Evolutionary conservation across 768 basidiomycete species (phyloP).

Genomic region (Pholiota molesta): DNA sequence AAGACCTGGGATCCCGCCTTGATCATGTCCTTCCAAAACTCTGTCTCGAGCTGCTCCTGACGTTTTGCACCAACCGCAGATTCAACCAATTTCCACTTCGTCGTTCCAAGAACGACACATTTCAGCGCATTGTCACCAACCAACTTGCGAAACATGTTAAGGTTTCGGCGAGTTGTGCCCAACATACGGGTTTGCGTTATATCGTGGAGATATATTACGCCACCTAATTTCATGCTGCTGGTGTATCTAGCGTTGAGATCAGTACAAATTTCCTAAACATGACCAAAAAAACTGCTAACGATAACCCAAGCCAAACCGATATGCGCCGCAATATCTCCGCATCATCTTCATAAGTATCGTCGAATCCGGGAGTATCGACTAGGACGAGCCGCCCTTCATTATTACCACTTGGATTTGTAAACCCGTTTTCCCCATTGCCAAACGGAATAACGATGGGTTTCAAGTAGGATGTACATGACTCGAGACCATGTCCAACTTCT

Average conservation of each 20-base stretch:
- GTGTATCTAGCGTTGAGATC: not conserved
- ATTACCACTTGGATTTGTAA: not conserved
- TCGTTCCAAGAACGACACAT: not conserved
- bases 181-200: conserved; percentile 5
- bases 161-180: conserved; percentile 3
- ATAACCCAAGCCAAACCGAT: not conserved
- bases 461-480: not conserved
- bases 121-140: not conserved
- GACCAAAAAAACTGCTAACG: too few relatives aligned
- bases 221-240: not conserved
- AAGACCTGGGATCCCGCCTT: not conserved
- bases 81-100: not conserved
- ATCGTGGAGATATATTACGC: conserved; percentile 4
- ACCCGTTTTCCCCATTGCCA: not conserved
- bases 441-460: not conserved
- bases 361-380: not conserved
- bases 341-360: not conserved
- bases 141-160: not conserved
- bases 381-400: not conserved
- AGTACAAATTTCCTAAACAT: not conserved
- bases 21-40: not conserved
- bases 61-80: not conserved
- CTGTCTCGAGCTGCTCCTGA: not conserved
- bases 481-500: not conserved
- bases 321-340: not conserved